Base-by-base conservation (phyloP, 257 asterid genomes). In the Penstemon eatonii region DNA sequence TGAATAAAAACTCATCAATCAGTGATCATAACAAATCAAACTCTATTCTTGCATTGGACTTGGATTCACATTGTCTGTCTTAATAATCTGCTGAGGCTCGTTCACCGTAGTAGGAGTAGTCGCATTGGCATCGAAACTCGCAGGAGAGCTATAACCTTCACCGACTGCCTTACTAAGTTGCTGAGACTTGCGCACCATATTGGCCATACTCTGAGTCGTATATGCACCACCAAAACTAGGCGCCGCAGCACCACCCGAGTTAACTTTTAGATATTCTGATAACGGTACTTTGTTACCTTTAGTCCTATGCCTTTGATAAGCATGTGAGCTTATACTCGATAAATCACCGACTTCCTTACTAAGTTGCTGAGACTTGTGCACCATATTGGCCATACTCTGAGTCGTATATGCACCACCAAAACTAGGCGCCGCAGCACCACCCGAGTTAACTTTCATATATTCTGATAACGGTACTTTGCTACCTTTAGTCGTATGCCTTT, bases 151-250 rank as follows among this genome's bases (percentile, higher is more conserved):
- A 25, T 25, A 25, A 25, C 33, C 33, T 25, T 25, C 8, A 50
- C 36, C 56, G 46, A 47, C 52, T 52, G 15, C 15, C 70, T 18
- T 52, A 40, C 18, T 66, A 52, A 52, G 71, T 10, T 64, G 71
- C 61, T 66, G 77, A 49, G 77, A 73, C 56, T 65, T 73, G 15
- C 0, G 47, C 56, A 73, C 77, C 77, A 73, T 73, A 41, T 43
- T 73, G 47, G 57, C 45, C 77, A 73, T 73, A 7, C 19, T 53
- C 2, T 63, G 72, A 5, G 77, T 65, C 56, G 65, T 10, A 25
- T 72, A 72, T 3, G 60, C 76, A 56, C 66, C n/a, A n/a, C n/a
- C n/a, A n/a, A n/a, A 63, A 15, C 76, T 63, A 50, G 50, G n/a
- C 61, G 44, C 39, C 6, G 6, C 3, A 40, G 63, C 45, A 2